A percentile compares a stretch with the other conserved stretches of the same genome.
Evolutionary conservation across 257 asterid genomes (phyloP).

Genomic region (Rauvolfia tetraphylla): DNA sequence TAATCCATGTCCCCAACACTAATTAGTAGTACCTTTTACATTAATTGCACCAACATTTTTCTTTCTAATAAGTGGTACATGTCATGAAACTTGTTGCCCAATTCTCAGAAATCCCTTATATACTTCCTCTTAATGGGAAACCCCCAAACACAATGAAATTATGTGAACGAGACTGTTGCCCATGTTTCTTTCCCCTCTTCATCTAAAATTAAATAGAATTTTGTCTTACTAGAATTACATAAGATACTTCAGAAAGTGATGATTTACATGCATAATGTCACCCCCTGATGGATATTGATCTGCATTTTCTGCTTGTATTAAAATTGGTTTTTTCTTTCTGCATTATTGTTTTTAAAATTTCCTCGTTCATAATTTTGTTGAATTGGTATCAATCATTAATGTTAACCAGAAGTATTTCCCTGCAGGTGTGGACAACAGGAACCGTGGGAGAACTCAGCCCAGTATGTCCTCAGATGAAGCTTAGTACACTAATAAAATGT

Average conservation of each 20-base stretch:
- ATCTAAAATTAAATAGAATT: background rate
- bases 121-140: background rate
- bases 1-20: no score
- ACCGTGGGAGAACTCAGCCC: constrained; percentile 94
- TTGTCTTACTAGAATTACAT: background rate
- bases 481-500: background rate
- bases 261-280: background rate
- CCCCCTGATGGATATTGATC: background rate
- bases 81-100: background rate
- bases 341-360: background rate
- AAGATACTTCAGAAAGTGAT: background rate
- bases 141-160: background rate
- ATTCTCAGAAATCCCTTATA: background rate
- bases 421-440: constrained; percentile 71
- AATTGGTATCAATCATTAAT: background rate
- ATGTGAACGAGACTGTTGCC: background rate
- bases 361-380: background rate
- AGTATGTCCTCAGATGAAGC: constrained; percentile 33
- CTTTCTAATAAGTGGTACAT: no score
- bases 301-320: background rate
- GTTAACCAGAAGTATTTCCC: constrained; percentile 2
- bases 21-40: no score
- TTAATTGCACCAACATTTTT: no score
- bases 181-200: background rate
- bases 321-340: background rate